Conservation (phyloP, 345 rosid species). For the Brassica napus region Da-Ae NC_063434.1:7322501-7323000, state of each 20-base stretch:
- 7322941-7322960: slow-evolving; percentile 87
- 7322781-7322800: slow-evolving; percentile 16
- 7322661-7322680: no score
- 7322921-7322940: slow-evolving; percentile 62
- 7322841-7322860: neutral
- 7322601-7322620: no score
- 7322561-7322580: no score
- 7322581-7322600: no score
- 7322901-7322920: slow-evolving; percentile 40
- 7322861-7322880: neutral
- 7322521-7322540: no score
- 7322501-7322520: no score
- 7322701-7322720: no score
- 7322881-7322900: slow-evolving; percentile 25
- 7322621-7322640: no score
- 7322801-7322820: slow-evolving; percentile 39
- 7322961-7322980: slow-evolving; percentile 78
- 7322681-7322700: no score
- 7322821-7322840: slow-evolving; percentile 19
- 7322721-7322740: no score
- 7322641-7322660: no score
- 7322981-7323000: slow-evolving; percentile 76
- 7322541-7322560: no score
- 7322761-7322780: slow-evolving; percentile 1
- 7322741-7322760: neutral